These are phyloP conservation scores for Pythium coloratum DNA, from an alignment of 352 stramenopile species.

Conservation along the genomic window DNA sequence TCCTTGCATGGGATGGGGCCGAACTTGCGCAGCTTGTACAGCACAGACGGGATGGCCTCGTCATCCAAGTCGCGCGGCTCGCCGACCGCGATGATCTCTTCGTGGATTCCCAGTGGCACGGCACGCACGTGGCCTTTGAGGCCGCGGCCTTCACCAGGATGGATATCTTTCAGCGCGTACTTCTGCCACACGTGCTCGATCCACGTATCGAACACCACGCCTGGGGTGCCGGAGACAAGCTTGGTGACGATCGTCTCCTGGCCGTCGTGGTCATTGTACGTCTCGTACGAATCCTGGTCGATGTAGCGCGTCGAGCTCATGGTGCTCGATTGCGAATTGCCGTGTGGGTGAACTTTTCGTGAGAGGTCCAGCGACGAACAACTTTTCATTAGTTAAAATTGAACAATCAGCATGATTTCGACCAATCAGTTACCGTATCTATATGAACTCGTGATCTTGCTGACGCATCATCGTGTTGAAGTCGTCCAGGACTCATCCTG, in stretches of 20 bases:
- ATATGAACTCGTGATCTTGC: background rate
- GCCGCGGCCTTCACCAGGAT: conserved; percentile 50
- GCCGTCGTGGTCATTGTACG: conserved; percentile 47
- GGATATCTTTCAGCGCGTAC: conserved; percentile 33
- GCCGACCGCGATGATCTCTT: conserved; percentile 67
- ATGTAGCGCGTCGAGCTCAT: conserved; percentile 34
- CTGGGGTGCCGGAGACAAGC: conserved; percentile 43
- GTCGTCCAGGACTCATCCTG: background rate
- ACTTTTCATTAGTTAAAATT: background rate
- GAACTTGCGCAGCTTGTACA: conserved; percentile 50
- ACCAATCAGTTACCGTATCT: background rate
- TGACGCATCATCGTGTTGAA: background rate
- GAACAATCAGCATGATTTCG: background rate
- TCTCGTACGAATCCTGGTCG: conserved; percentile 39
- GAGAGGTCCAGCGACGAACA: background rate
- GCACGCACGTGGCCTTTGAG: conserved; percentile 53
- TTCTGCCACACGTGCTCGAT: conserved; percentile 50
- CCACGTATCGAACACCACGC: conserved; percentile 70
- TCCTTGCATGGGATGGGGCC: conserved; percentile 42
- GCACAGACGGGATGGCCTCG: conserved; percentile 45
- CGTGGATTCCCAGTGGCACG: conserved; percentile 50
- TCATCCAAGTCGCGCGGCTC: conserved; percentile 33
- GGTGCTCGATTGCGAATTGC: background rate
- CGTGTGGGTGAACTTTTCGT: background rate
- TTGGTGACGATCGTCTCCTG: conserved; percentile 64